Base-by-base conservation (phyloP, 345 rosid species). In the Brassica carinata region DNA sequence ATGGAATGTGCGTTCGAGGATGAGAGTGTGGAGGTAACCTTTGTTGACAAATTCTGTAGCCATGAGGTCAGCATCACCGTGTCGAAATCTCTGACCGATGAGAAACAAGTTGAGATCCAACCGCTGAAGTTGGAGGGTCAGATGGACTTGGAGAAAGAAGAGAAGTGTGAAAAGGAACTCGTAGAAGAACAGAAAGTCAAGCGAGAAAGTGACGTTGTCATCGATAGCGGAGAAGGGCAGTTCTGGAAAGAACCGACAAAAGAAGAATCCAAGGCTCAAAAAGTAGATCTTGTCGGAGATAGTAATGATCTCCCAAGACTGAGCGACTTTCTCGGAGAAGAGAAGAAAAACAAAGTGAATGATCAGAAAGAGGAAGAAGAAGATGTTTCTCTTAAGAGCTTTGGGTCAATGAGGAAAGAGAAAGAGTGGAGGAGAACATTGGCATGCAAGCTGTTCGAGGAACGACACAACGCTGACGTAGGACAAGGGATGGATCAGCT, bases 351-450 rank as follows among this genome's bases (percentile, higher is more conserved):
- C 11, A 69, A 64, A 79, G 83, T 57, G 63, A 40, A 1, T 45
- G 65, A 36, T 38, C 15, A 45, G 29, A 40, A n/a, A 51, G 19
- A 53, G n/a, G 77, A 75, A 70, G 77, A 75, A 70, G 83, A 61
- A 15, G 75, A 43, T 72, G 78, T 72, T 38, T 2, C 61, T 64
- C 86, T 88, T 0, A 88, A 85, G 68, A 89, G 90, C 80, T 89
- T 77, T 14, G 96, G 97, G 64, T 91, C 99, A 30, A 93, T 90
- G 94, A 92, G 94, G 78, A 89, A 81, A 71, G 96, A 90, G 30
- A 93, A 90, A 72, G 99, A 96, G 80, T 93, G 99, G 99, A 93
- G 89, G 64, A 89, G 99, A 86, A 96, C 99, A 23, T 70, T 96
- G 68, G 98, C 99, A 1, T 88, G 99, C 86, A 96, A 96, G 85